Evolutionary conservation across 163 green algal genomes (phyloP), one percentile per base, ranked within the genome.

Genomic region (Chlamydomonas reinhardtii): DNA sequence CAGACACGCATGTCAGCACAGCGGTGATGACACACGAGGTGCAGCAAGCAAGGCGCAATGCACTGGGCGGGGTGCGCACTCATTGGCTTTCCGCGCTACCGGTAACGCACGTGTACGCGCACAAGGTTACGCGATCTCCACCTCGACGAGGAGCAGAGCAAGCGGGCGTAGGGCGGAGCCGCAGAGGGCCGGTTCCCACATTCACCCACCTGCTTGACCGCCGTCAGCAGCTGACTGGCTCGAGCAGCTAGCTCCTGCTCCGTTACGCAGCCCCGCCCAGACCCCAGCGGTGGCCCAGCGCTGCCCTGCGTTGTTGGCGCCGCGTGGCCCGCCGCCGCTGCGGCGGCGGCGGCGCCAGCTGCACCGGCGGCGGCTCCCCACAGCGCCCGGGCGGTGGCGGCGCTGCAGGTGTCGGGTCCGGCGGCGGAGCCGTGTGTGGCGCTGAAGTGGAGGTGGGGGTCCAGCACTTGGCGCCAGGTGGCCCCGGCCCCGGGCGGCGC

Each of bases 341-440:
- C 56, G 14, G 37, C 56, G 0, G 48, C 69, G 2, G 80, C 69
- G n/a, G n/a, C n/a, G n/a, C n/a, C n/a, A n/a, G n/a, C n/a, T n/a
- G n/a, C n/a, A n/a, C n/a, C n/a, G n/a, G n/a, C n/a, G 6, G 70
- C 79, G 24, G 79, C 80, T 37, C 70, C 80, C 80, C 80, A 86
- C 37, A 86, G 80, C 22, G 43, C 70, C 0, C 69, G 27, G 12
- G 80, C 54, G 22, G 43, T 39, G 2, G 80, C 80, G 16, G 80
- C 70, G 8, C 35, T 56, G 56, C 80, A 80, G 5, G 79, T 0
- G 35, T 86, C 80, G 12, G 48, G 48, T 9, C 12, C 27, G 27
- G 62, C 62, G 62, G 8, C 59, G 0, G 48, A 14, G 6, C 48
- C 48, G 48, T 56, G 22, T n/a, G 59, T 65, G 59, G 59, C 59